Conservation (phyloP, 495 filamentous ascomycete species). For the Penicillium pancosmium region DNA sequence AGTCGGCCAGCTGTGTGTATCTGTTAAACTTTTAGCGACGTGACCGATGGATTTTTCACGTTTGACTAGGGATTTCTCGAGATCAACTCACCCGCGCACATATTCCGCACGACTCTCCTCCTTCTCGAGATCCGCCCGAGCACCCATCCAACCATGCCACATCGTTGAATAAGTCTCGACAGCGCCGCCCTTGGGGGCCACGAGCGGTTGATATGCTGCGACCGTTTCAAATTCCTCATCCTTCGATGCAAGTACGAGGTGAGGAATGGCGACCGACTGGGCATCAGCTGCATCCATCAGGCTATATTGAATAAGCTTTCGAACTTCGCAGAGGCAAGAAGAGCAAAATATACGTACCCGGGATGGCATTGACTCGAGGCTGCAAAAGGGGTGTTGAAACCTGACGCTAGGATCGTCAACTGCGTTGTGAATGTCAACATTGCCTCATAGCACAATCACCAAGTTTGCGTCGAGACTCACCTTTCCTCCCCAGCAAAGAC, state of each 20-base stretch:
- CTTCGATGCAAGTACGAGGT: slow-evolving; percentile 56
- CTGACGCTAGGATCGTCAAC: slow-evolving; percentile 48
- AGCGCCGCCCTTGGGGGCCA: slow-evolving; percentile 37
- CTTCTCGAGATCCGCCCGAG: slow-evolving; percentile 55
- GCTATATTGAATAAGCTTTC: slow-evolving; percentile 21
- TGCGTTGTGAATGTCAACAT: slow-evolving; percentile 11
- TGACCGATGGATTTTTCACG: background rate
- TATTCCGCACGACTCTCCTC: slow-evolving; percentile 54
- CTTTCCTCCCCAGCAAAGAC: slow-evolving; percentile 57
- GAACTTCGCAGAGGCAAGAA: background rate
- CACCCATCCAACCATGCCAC: slow-evolving; percentile 68
- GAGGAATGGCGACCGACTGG: slow-evolving; percentile 49
- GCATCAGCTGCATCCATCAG: slow-evolving; percentile 46
- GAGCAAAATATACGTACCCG: slow-evolving; percentile 30
- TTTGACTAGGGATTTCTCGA: background rate
- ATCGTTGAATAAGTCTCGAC: slow-evolving; percentile 56
- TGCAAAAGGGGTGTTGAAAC: slow-evolving; percentile 43
- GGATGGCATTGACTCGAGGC: slow-evolving; percentile 56
- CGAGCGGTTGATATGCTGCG: slow-evolving; percentile 37
- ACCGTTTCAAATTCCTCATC: slow-evolving; percentile 52
- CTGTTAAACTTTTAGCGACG: slow-evolving; percentile 16
- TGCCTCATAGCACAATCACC: background rate
- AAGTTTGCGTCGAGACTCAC: slow-evolving; percentile 8
- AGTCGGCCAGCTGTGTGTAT: slow-evolving; percentile 45
- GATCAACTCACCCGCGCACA: slow-evolving; percentile 48